A percentile compares a stretch with the other conserved stretches of the same genome.
Conservation (phyloP, 2,329 filamentous ascomycete genomes). For the Phialophora verrucosa region DNA sequence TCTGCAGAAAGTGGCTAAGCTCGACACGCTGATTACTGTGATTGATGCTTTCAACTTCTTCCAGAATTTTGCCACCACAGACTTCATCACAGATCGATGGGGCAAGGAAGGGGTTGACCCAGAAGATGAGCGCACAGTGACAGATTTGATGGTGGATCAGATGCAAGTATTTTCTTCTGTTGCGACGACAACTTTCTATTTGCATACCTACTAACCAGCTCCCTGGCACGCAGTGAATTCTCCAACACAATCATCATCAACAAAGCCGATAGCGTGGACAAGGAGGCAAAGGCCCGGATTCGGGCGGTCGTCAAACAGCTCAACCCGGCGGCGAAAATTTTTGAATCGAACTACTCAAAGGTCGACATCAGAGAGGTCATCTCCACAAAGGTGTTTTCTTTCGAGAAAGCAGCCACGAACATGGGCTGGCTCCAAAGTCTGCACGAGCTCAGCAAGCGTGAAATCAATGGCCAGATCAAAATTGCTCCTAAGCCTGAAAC, state of each 20-base stretch:
- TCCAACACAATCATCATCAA: slow-evolving; percentile 75
- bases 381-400: slow-evolving; percentile 68
- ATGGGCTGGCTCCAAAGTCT: slow-evolving; percentile 74
- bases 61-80: slow-evolving; percentile 72
- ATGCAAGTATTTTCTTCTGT: slow-evolving; percentile 49
- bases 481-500: slow-evolving; percentile 73
- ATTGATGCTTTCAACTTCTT: slow-evolving; percentile 76
- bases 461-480: slow-evolving; percentile 60
- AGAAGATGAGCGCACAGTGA: slow-evolving; percentile 75
- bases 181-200: neutral
- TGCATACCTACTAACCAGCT: neutral
- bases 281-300: slow-evolving; percentile 55
- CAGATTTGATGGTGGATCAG: slow-evolving; percentile 76
- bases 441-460: slow-evolving; percentile 69
- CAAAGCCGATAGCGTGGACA: slow-evolving; percentile 68
- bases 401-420: slow-evolving; percentile 67
- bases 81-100: slow-evolving; percentile 69
- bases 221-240: slow-evolving; percentile 59
- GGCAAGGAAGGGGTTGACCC: slow-evolving; percentile 63
- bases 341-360: slow-evolving; percentile 65
- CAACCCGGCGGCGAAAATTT: slow-evolving; percentile 69
- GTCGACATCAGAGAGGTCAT: slow-evolving; percentile 69
- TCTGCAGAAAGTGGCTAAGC: slow-evolving; percentile 66
- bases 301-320: slow-evolving; percentile 63
- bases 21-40: slow-evolving; percentile 75